A percentile compares a stretch with the other conserved stretches of the same genome.
Conservation (phyloP, 2,329 filamentous ascomycete genomes). For the Arthrobotrys megalospora region DNA sequence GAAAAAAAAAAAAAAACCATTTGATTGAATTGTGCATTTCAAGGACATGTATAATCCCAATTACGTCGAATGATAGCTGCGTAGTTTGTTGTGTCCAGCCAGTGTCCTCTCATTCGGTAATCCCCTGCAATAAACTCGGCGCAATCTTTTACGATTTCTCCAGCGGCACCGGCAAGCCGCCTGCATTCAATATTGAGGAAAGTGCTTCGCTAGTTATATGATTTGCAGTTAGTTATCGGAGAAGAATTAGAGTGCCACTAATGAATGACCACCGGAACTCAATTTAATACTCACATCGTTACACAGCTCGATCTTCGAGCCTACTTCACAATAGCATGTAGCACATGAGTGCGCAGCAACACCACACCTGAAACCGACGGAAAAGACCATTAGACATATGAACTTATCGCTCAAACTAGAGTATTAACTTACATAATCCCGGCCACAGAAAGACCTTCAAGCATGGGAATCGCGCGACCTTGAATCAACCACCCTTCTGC, state of each 20-base stretch:
- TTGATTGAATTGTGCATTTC: no score
- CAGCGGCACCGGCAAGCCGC: not conserved
- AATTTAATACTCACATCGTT: constrained; percentile 11
- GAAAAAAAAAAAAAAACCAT: no score
- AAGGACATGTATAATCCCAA: no score
- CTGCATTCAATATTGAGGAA: not conserved
- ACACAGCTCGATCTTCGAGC: constrained; percentile 6
- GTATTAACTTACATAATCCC: not conserved
- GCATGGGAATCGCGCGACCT: not conserved
- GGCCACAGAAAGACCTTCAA: not conserved
- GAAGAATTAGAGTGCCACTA: no score
- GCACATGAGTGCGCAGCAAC: not conserved
- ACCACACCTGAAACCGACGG: constrained; percentile 4
- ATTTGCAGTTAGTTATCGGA: not conserved
- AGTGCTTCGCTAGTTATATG: not conserved
- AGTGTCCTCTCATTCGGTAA: not conserved
- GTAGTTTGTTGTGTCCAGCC: constrained; percentile 12
- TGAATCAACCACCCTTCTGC: not conserved
- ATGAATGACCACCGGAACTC: no score
- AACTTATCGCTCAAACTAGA: not conserved
- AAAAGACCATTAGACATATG: not conserved
- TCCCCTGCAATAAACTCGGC: not conserved
- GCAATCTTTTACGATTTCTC: constrained; percentile 12
- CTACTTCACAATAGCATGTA: not conserved
- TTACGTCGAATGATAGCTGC: not conserved